Evolutionary conservation across 176 grass and related monocot genomes (phyloP).

Genomic region (Olyra latifolia): DNA sequence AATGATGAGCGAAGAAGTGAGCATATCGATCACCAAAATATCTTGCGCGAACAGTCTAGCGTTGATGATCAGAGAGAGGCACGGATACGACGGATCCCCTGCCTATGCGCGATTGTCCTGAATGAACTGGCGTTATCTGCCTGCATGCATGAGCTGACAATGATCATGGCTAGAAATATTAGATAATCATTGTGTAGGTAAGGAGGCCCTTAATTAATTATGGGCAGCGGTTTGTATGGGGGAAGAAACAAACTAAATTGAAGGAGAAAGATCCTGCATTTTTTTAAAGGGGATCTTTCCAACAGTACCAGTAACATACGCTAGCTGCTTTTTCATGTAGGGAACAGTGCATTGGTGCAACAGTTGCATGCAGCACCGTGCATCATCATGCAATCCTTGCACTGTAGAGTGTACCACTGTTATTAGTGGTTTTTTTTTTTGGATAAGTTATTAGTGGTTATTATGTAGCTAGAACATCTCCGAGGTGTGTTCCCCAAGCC

Average conservation of each 20-base stretch:
- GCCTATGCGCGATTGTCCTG: slow-evolving; percentile 1
- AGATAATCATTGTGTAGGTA: not conserved
- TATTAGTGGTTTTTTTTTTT: too few species aligned
- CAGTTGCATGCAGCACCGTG: not conserved
- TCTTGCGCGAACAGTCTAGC: not conserved
- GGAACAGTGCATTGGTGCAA: not conserved
- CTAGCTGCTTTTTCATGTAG: not conserved
- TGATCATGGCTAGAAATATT: not conserved
- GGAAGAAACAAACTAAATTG: not conserved
- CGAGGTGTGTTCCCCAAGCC: too few species aligned
- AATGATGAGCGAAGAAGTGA: not conserved
- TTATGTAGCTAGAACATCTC: too few species aligned
- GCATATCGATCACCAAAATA: too few species aligned
- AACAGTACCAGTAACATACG: not conserved
- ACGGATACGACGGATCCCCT: not conserved
- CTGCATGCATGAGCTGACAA: not conserved
- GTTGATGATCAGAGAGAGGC: not conserved
- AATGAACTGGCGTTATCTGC: slow-evolving; percentile 4
- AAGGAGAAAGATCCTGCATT: not conserved
- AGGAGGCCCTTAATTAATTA: not conserved
- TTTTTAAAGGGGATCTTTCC: too few species aligned
- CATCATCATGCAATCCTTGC: not conserved
- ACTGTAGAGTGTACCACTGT: too few species aligned
- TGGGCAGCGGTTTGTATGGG: not conserved
- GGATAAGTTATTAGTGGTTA: too few species aligned